Conservation (phyloP, 129 eudicot genomes). For the Flaveria ramosissima region DNA sequence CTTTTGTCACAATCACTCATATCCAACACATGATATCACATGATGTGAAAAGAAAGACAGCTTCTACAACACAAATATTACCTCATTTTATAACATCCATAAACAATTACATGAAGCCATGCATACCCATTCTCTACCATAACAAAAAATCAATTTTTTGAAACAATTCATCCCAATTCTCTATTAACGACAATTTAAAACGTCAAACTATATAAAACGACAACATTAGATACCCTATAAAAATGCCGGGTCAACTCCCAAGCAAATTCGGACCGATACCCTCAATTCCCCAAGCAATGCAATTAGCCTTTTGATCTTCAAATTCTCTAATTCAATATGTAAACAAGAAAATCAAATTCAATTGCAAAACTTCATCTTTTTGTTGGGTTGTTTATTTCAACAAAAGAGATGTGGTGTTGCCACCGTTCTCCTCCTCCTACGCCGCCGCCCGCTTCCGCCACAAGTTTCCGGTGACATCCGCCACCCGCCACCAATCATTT, state of each 20-base stretch:
- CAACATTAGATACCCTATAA: background rate
- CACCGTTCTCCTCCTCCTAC: constrained; percentile 27
- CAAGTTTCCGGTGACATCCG: constrained; percentile 9
- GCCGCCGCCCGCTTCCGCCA: background rate
- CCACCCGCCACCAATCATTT: constrained; percentile 33
- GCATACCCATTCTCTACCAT: constrained; percentile 48
- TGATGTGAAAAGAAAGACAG: constrained; percentile 3
- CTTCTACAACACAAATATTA: background rate
- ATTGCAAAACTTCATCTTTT: constrained; percentile 48
- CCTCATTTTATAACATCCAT: background rate
- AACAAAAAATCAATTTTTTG: background rate
- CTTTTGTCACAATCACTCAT: constrained; percentile 26
- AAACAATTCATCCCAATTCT: background rate
- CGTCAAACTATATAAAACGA: background rate
- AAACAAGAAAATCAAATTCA: background rate
- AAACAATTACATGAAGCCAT: constrained; percentile 56
- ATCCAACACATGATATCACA: constrained; percentile 1
- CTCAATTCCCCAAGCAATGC: constrained; percentile 97
- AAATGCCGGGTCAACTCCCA: background rate
- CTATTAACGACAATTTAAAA: background rate
- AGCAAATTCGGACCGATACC: constrained; percentile 85
- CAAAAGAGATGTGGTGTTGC: constrained; percentile 15
- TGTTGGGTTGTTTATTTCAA: constrained; percentile 15
- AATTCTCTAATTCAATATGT: background rate
- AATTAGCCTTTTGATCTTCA: constrained; percentile 29